phyloP scores from a whole-genome alignment of 2,329 filamentous ascomycete species.

The Neonectria ditissima region DNA sequence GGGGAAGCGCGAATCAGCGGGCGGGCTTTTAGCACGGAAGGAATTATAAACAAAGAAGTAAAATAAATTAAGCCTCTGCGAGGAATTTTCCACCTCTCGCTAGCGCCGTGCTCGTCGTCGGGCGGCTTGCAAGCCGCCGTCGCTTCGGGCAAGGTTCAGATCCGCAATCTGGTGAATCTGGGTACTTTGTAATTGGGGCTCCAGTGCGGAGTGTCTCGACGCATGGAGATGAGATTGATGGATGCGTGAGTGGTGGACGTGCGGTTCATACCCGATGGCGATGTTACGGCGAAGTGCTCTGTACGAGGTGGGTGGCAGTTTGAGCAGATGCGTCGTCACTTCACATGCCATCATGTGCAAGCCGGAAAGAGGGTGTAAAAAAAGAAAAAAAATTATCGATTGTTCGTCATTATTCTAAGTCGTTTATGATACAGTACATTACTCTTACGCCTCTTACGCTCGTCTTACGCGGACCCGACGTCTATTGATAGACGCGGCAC shows the following conservation, averaged over 20 bases:
- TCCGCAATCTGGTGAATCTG: not conserved
- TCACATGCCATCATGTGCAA: not conserved
- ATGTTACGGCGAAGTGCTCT: no score
- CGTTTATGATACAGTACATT: constrained; percentile 29
- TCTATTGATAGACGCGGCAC: constrained; percentile 55
- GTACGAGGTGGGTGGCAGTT: not conserved
- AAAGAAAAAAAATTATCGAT: constrained; percentile 9
- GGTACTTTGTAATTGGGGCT: not conserved
- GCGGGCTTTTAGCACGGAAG: not conserved
- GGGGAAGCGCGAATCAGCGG: not conserved
- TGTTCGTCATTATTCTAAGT: constrained; percentile 37
- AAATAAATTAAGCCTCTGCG: constrained; percentile 5
- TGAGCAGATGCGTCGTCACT: not conserved
- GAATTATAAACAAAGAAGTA: not conserved
- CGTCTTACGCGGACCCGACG: constrained; percentile 36
- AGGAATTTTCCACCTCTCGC: constrained; percentile 9
- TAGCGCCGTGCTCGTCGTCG: constrained; percentile 3
- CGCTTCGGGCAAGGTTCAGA: not conserved
- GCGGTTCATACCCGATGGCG: not conserved
- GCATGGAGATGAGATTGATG: not conserved
- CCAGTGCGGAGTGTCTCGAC: not conserved
- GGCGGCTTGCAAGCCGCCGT: constrained; percentile 2
- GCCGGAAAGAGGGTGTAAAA: not conserved
- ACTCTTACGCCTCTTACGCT: constrained; percentile 10
- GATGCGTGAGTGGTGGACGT: not conserved